Percentiles rank a stretch among this genome's conserved stretches.
Conservation (phyloP, 768 basidiomycete species). For the Trametes punicea region DNA sequence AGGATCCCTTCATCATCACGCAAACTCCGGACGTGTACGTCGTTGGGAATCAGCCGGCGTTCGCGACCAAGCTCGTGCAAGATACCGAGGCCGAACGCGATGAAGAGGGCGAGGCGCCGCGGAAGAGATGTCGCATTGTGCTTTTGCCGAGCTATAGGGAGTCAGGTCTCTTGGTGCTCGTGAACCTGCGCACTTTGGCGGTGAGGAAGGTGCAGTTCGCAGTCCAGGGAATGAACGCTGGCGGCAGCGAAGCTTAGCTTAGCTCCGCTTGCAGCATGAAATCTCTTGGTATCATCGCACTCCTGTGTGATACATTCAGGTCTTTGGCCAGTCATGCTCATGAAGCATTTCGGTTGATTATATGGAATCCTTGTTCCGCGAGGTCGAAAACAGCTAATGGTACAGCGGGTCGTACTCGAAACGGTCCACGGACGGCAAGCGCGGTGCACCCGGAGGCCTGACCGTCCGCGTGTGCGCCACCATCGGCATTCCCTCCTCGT, state of each 20-base stretch:
- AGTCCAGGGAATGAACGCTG: constrained; percentile 35
- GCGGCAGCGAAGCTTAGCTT: constrained; percentile 17
- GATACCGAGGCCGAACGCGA: constrained; percentile 34
- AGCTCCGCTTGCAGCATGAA: background rate
- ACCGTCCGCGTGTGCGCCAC: background rate
- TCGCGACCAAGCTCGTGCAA: constrained; percentile 66
- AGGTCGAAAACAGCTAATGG: background rate
- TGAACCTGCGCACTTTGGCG: constrained; percentile 75
- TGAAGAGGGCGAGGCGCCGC: constrained; percentile 21
- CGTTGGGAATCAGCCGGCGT: constrained; percentile 86
- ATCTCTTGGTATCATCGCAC: background rate
- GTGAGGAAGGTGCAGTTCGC: constrained; percentile 61
- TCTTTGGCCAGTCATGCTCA: background rate
- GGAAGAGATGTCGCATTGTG: constrained; percentile 62
- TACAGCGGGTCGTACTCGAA: constrained; percentile 11
- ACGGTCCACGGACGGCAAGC: constrained; percentile 4
- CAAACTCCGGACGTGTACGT: constrained; percentile 88
- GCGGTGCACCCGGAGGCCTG: constrained; percentile 5
- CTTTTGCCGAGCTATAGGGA: constrained; percentile 78
- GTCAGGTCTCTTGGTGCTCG: constrained; percentile 73
- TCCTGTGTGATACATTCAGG: background rate
- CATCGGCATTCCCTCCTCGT: background rate
- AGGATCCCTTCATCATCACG: constrained; percentile 87
- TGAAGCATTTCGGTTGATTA: background rate
- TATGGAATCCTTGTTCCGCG: background rate